Evolutionary conservation across 1,284 basidiomycete species (phyloP), one percentile per base, ranked within the genome.

Genomic region (Heterobasidion occidentale): DNA sequence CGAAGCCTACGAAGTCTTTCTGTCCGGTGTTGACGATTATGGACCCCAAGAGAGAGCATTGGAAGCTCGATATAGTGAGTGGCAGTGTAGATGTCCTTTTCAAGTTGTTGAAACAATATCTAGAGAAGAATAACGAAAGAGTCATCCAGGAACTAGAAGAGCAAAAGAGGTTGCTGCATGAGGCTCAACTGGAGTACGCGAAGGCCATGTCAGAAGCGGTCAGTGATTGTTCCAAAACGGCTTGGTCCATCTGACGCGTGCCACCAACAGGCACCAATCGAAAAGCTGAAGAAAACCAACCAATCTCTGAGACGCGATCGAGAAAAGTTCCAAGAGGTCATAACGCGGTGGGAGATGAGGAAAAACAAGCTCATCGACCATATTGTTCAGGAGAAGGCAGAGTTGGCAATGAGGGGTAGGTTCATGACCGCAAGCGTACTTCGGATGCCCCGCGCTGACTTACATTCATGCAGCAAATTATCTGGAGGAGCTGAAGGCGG

Each of bases 61-160:
- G 12, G 87, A 91, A 61, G 82, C 84, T 36, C 81, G 85, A 57
- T 94, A 92, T 68, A 82, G 92, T 89, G 59, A 54, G 79, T 47
- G 17, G 38, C 20, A 46, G 8, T 17, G n/a, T 42, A 56, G n/a
- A 8, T 20, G 44, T 36, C 14, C 17, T 44, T 38, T 27, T n/a
- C 11, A 15, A 17, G 27, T 27, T 27, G 27, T 14, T 35, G 33
- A 34, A 47, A n/a, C 36, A 1, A 2, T 27, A 1, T 15, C 12
- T 15, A 90, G 88, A 77, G 19, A 80, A 76, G 67, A 87, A 87
- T 68, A 85, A 88, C 56, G 81, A 85, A 64, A 74, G 73, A 27
- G 77, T 86, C 4, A 72, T 83, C 47, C 67, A 69, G 5, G 85
- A 87, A 58, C 63, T 90, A n/a, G 83, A 88, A 36, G 71, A 78